Evolutionary conservation across 768 basidiomycete genomes (phyloP).

Genomic region (Boletus rubescentipes): DNA sequence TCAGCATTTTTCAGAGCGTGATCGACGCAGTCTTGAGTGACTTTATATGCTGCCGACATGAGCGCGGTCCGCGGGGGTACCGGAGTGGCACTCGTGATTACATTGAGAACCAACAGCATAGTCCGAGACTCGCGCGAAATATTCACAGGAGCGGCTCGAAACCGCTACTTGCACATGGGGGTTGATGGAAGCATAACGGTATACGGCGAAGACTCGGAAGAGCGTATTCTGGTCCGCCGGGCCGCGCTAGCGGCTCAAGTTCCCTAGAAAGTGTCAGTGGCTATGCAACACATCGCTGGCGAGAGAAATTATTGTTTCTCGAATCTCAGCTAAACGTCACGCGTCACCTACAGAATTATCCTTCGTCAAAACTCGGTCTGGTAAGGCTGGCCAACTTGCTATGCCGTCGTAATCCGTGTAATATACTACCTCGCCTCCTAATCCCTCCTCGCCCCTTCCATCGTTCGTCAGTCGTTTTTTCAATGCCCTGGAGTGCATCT

Average conservation of each 20-base stretch:
- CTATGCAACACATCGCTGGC: no score
- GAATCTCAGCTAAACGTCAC: no score
- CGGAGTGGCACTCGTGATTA: background rate
- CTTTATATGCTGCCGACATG: slow-evolving; percentile 7
- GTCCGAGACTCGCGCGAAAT: background rate
- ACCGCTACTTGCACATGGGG: background rate
- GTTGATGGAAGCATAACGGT: background rate
- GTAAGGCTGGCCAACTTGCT: slow-evolving; percentile 27
- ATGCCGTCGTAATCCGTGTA: slow-evolving; percentile 27
- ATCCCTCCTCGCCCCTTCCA: slow-evolving; percentile 15
- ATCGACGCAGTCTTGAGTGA: background rate
- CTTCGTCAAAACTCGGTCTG: background rate
- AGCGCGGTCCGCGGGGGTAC: background rate
- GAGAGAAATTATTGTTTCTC: no score
- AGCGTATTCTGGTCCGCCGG: no score
- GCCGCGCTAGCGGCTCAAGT: no score
- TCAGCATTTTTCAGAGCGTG: slow-evolving; percentile 14
- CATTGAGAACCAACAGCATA: background rate
- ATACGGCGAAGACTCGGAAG: no score
- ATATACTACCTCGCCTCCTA: slow-evolving; percentile 19
- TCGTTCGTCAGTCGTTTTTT: slow-evolving; percentile 9
- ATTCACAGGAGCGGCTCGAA: background rate
- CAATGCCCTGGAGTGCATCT: slow-evolving; percentile 63
- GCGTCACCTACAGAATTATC: background rate
- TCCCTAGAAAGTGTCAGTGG: no score